Evolutionary conservation across 257 asterid genomes (phyloP).

Genomic region (Solanum sejunctum): DNA sequence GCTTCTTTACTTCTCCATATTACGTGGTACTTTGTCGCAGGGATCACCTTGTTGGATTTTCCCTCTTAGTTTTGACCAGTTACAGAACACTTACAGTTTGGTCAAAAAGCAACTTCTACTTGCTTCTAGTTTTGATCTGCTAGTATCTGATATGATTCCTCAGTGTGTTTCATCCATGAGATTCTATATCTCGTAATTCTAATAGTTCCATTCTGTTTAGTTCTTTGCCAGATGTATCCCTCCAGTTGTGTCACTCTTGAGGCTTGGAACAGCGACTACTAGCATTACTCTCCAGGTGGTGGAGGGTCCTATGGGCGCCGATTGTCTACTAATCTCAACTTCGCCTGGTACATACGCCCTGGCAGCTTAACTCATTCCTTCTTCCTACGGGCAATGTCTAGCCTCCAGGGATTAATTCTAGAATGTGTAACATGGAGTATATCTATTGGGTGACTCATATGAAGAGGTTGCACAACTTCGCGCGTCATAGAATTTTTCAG

Average conservation of each 20-base stretch:
- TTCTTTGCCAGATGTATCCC: background rate
- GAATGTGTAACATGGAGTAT: background rate
- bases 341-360: background rate
- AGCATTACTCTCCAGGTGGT: background rate
- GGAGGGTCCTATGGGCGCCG: background rate
- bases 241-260: background rate
- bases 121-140: background rate
- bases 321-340: background rate
- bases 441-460: background rate
- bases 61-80: background rate
- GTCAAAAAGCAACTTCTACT: background rate
- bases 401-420: background rate
- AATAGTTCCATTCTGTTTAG: background rate
- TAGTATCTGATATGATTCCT: background rate
- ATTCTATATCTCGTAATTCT: background rate
- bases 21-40: background rate
- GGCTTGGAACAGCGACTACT: background rate
- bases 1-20: background rate
- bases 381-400: background rate
- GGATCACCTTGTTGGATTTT: background rate
- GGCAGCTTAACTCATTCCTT: background rate
- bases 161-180: background rate
- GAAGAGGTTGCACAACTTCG: background rate
- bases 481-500: background rate
- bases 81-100: background rate